Percentiles rank a stretch among this genome's conserved stretches.
These are phyloP conservation scores for Diaporthe capsici DNA, from an alignment of 2,329 filamentous ascomycete species.

Conservation along the genomic window DNA sequence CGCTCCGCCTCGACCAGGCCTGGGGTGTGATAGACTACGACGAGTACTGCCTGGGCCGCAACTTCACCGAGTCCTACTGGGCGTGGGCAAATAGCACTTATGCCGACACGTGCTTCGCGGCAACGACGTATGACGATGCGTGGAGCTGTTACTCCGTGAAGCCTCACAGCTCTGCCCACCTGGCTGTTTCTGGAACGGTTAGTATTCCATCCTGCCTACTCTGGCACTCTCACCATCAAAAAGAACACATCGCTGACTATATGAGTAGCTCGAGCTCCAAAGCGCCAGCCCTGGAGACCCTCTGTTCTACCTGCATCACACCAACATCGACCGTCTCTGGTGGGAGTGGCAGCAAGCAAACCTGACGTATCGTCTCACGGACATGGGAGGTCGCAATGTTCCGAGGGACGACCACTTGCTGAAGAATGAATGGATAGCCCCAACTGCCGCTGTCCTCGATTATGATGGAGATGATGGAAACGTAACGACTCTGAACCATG, in stretches of 20 bases:
- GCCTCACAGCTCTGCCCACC: constrained; percentile 46
- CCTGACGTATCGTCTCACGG: constrained; percentile 43
- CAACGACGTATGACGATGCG: constrained; percentile 40
- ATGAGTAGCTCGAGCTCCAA: constrained; percentile 40
- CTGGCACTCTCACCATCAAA: not conserved
- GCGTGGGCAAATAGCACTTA: constrained; percentile 31
- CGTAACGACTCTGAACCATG: constrained; percentile 28
- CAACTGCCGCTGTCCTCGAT: constrained; percentile 1
- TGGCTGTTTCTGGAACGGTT: constrained; percentile 43
- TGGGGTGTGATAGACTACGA: constrained; percentile 23
- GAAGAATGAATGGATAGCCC: constrained; percentile 1
- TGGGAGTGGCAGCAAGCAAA: constrained; percentile 50
- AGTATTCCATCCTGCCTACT: not conserved
- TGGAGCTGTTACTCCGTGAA: constrained; percentile 46
- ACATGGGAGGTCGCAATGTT: constrained; percentile 46
- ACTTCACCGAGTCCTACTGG: constrained; percentile 16
- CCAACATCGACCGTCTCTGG: constrained; percentile 49
- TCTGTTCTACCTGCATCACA: constrained; percentile 50
- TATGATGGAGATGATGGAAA: constrained; percentile 35
- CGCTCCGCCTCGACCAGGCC: constrained; percentile 44
- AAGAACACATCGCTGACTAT: not conserved
- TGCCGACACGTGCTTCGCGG: constrained; percentile 27
- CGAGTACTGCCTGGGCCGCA: constrained; percentile 34
- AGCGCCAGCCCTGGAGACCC: constrained; percentile 52
- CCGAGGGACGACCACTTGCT: constrained; percentile 19